Percentiles rank a stretch among this genome's conserved stretches.
These are phyloP conservation scores for Penicillium crystallinum DNA, from an alignment of 495 filamentous ascomycete species.

Conservation along the genomic window DNA sequence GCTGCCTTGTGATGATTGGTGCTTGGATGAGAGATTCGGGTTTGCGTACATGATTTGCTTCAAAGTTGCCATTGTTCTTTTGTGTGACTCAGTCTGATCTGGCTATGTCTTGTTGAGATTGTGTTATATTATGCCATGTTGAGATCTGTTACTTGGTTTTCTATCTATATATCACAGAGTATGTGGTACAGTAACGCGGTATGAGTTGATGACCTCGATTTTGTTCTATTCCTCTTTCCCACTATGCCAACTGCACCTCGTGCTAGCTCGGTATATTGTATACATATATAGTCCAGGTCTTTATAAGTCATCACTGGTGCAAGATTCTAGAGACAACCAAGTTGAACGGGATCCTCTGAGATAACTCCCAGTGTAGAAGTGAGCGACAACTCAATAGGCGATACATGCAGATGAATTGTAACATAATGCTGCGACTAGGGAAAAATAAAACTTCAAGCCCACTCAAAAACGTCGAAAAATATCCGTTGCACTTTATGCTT, in stretches of 20 bases:
- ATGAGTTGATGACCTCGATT: conserved; percentile 26
- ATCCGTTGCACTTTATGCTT: too few species aligned
- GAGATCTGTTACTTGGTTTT: conserved; percentile 18
- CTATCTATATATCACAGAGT: conserved; percentile 4
- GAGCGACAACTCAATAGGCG: too few species aligned
- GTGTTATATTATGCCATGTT: conserved; percentile 19
- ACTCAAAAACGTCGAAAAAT: too few species aligned
- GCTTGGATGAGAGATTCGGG: not conserved
- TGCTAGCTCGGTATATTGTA: not conserved
- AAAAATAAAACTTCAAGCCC: too few species aligned
- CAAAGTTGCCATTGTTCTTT: conserved; percentile 4
- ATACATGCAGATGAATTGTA: too few species aligned
- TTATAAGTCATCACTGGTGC: too few species aligned
- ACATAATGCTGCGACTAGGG: too few species aligned
- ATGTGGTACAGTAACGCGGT: conserved; percentile 21
- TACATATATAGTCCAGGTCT: too few species aligned
- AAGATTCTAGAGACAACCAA: too few species aligned
- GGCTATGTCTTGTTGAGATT: conserved; percentile 10
- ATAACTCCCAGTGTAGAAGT: too few species aligned
- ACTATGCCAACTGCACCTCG: conserved; percentile 4
- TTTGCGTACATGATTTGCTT: conserved; percentile 4
- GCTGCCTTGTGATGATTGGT: not conserved
- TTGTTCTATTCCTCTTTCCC: not conserved
- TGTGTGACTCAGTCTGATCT: conserved; percentile 11
- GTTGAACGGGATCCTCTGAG: too few species aligned